Evolutionary conservation across 768 basidiomycete species (phyloP).

Genomic region (Sistotremastrum suecicum): DNA sequence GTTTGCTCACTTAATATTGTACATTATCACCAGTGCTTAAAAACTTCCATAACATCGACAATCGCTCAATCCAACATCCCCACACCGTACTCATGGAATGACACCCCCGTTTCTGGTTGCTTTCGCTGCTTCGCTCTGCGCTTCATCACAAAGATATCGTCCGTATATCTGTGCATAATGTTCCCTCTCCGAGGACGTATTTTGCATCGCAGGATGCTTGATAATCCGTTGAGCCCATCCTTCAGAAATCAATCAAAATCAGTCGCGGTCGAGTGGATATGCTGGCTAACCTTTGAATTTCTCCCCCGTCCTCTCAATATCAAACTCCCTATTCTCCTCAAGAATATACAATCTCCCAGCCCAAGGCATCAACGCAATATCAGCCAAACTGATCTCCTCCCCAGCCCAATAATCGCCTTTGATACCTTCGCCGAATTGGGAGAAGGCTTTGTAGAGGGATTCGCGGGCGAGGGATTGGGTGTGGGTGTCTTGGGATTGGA

Average conservation of each 20-base stretch:
- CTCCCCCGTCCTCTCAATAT: constrained; percentile 25
- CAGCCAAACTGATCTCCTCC: constrained; percentile 36
- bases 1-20: too few relatives aligned
- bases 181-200: constrained; percentile 19
- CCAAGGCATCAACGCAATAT: constrained; percentile 45
- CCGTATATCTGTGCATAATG: constrained; percentile 35
- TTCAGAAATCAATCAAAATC: neutral
- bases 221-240: neutral
- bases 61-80: too few relatives aligned
- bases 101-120: constrained; percentile 30
- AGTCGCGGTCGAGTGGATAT: too few relatives aligned
- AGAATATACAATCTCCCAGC: constrained; percentile 32
- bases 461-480: constrained; percentile 18
- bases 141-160: constrained; percentile 43
- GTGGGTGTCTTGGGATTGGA: constrained; percentile 26
- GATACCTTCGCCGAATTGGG: constrained; percentile 21
- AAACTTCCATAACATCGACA: too few relatives aligned
- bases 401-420: constrained; percentile 45
- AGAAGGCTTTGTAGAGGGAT: constrained; percentile 24
- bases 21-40: too few relatives aligned
- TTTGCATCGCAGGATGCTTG: neutral
- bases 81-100: constrained; percentile 17
- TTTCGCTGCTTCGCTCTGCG: constrained; percentile 38
- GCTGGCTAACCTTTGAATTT: constrained; percentile 28
- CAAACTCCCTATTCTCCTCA: constrained; percentile 34